Evolutionary conservation across 1,139 yeast species (phyloP).

Genomic region (Geotrichum klebahnii): DNA sequence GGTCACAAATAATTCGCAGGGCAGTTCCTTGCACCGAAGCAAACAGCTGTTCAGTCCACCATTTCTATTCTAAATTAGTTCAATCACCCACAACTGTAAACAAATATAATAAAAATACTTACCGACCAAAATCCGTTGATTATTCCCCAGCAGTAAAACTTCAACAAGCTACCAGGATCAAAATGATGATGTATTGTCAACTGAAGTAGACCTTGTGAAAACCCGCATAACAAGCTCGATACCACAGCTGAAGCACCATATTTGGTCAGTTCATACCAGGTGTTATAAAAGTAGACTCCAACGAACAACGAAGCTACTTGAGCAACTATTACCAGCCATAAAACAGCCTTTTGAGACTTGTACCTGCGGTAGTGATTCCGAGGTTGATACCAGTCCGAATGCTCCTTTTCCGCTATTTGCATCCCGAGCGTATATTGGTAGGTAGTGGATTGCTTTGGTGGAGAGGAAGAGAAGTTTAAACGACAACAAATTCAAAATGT

Average conservation of each 20-base stretch:
- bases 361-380: not conserved
- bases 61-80: slow-evolving; percentile 28
- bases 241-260: slow-evolving; percentile 38
- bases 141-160: slow-evolving; percentile 41
- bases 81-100: not conserved
- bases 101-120: slow-evolving; percentile 15
- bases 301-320: slow-evolving; percentile 13
- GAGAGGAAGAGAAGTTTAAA: too few species aligned
- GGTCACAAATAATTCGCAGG: slow-evolving; percentile 36
- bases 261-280: slow-evolving; percentile 29
- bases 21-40: slow-evolving; percentile 26
- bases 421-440: not conserved
- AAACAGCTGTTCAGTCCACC: slow-evolving; percentile 39
- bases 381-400: not conserved
- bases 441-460: too few species aligned
- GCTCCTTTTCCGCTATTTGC: not conserved
- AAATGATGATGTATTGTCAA: slow-evolving; percentile 26
- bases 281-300: slow-evolving; percentile 25
- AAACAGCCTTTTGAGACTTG: slow-evolving; percentile 6
- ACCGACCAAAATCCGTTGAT: slow-evolving; percentile 40
- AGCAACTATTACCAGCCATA: slow-evolving; percentile 6
- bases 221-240: slow-evolving; percentile 36
- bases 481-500: too few species aligned
- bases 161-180: slow-evolving; percentile 29
- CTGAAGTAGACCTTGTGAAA: slow-evolving; percentile 38